A percentile compares a stretch with the other conserved stretches of the same genome.
Conservation (phyloP, 257 asterid species). For the Craterostigma plantagineum region DNA sequence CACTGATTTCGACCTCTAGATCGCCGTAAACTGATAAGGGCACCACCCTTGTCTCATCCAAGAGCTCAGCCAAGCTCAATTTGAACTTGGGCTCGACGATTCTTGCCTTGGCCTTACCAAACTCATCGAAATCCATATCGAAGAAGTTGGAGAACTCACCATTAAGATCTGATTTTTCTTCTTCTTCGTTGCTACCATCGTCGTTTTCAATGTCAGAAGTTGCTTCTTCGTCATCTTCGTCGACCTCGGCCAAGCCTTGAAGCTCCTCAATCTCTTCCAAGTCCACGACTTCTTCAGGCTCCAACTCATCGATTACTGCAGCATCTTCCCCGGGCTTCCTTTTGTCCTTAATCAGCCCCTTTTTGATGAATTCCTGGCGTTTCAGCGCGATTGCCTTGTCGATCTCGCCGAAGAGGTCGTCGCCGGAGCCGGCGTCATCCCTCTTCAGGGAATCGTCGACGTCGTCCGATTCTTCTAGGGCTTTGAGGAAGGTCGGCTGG, state of each 20-base stretch:
- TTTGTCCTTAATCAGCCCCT: conserved; percentile 55
- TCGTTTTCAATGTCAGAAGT: conserved; percentile 39
- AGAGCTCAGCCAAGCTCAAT: conserved; percentile 74
- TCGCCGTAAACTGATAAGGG: conserved; percentile 70
- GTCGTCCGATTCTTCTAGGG: conserved; percentile 65
- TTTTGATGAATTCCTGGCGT: conserved; percentile 64
- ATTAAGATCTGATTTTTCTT: conserved; percentile 8
- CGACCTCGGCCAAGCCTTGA: conserved; percentile 35
- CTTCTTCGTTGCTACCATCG: neutral
- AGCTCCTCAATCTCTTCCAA: conserved; percentile 83
- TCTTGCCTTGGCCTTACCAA: conserved; percentile 45
- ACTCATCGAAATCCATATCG: conserved; percentile 70
- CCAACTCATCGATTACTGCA: conserved; percentile 48
- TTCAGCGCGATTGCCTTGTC: conserved; percentile 83
- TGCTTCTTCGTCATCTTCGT: conserved; percentile 28
- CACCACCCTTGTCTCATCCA: conserved; percentile 82
- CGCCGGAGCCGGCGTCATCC: conserved; percentile 56
- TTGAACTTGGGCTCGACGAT: conserved; percentile 66
- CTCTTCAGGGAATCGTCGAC: conserved; percentile 8
- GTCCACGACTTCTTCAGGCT: conserved; percentile 79
- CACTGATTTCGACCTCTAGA: conserved; percentile 58
- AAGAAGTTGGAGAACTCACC: conserved; percentile 28
- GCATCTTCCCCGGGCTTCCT: conserved; percentile 13
- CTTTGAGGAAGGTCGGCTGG: conserved; percentile 49
- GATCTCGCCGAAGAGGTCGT: conserved; percentile 83